Percentiles rank a stretch among this genome's conserved stretches.
Conservation (phyloP, 805 yeast species). For the Candida caryicola region DNA sequence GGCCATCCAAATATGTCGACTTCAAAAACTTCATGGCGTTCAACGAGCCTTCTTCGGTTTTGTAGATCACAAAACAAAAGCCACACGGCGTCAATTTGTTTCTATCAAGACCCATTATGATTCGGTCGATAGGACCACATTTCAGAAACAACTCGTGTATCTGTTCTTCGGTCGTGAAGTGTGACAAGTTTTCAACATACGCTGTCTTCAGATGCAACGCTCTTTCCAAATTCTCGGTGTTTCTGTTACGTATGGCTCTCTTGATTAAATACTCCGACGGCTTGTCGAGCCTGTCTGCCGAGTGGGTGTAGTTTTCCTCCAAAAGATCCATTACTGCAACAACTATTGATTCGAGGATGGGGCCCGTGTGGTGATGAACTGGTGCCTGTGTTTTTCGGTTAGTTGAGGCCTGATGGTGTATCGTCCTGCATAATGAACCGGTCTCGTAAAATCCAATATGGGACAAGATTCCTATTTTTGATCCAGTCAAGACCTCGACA, state of each 20-base stretch:
- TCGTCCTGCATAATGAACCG: too few species aligned
- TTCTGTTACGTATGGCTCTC: constrained; percentile 55
- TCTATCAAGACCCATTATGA: constrained; percentile 93
- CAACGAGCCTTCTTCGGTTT: constrained; percentile 64
- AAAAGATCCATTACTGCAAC: constrained; percentile 32
- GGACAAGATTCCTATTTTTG: too few species aligned
- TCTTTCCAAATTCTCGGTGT: constrained; percentile 59
- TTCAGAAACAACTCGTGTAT: constrained; percentile 81
- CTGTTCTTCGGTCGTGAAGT: constrained; percentile 93
- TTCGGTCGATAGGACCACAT: constrained; percentile 73
- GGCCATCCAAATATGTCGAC: constrained; percentile 81
- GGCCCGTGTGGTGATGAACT: background rate
- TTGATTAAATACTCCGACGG: constrained; percentile 68
- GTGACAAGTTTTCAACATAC: constrained; percentile 87
- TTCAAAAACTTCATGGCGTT: constrained; percentile 80
- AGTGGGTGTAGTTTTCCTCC: constrained; percentile 52
- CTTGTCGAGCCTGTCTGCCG: constrained; percentile 65
- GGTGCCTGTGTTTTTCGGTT: background rate
- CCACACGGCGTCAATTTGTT: constrained; percentile 94
- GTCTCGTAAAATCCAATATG: too few species aligned
- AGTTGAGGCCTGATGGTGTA: background rate
- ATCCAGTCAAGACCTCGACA: too few species aligned
- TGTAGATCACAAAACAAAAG: constrained; percentile 86
- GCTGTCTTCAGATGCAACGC: constrained; percentile 71
- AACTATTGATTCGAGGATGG: too few species aligned